Base-by-base conservation (phyloP, 108 stramenopile species). In the Aurantiochytrium sp. region DNA sequence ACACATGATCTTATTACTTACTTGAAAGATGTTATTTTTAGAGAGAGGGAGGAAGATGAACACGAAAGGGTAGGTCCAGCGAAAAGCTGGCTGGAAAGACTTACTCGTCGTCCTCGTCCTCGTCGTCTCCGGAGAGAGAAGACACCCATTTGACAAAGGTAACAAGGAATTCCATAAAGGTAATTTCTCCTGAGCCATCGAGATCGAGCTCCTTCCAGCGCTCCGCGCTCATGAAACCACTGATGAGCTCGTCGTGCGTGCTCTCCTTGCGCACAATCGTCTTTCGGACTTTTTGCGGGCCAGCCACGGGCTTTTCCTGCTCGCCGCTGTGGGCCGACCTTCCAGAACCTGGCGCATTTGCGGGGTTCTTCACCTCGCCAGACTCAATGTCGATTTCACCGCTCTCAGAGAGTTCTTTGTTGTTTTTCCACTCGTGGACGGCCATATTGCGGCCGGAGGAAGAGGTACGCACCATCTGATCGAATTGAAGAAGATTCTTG, bases 201-300 rank as follows among this genome's bases (percentile, higher is more conserved):
- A 47, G 51, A 23, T 83, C 76, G 28, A 83, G 76, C 51, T 83
- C 76, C 76, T 83, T 83, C 76, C 76, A 83, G 45, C 76, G 76
- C 49, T 83, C 76, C 0, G 25, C 49, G 28, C 49, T 53, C 49
- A 83, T 47, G 51, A 83, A 53, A 45, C 51, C 76, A 83, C 19
- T 12, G 4, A 83, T 83, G 49, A 53, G 45, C 23, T 47, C 51
- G n/a, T 83, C 16, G n/a, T 35, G 6, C 51, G 76, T 28, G n/a
- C 49, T 53, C 43, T 45, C 76, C 35, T 42, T 69, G 25, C 64
- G 25, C 35, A 35, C 2, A 35, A 35, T 35, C 2, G 35, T 35
- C 35, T 35, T 35, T 35, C 35, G 35, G 35, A 35, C 35, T 35
- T 2, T 35, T 2, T 35, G 35, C 35, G 35, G 35, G 35, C 35